Evolutionary conservation across 2,329 filamentous ascomycete genomes (phyloP).

Genomic region (Fusarium musae): DNA sequence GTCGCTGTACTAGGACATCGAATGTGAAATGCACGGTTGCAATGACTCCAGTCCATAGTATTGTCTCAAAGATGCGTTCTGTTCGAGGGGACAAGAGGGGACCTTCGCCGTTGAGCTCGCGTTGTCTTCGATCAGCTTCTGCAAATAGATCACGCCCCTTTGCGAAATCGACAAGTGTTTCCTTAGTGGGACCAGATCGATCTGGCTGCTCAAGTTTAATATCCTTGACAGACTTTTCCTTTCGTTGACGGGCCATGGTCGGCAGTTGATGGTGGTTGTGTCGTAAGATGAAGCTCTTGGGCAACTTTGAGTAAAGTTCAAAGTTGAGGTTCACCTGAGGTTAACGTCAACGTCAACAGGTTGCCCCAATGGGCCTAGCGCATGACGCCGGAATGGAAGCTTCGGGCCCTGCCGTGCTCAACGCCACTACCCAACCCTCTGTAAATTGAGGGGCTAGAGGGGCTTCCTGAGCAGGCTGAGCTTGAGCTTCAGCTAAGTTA

Average conservation of each 20-base stretch:
- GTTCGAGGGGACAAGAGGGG: constrained; percentile 56
- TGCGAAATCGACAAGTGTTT: constrained; percentile 80
- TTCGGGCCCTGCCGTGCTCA: constrained; percentile 19
- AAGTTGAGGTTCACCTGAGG: constrained; percentile 5
- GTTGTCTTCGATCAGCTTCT: constrained; percentile 55
- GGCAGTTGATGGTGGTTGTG: not conserved
- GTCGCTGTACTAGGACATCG: constrained; percentile 81
- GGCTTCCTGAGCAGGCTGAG: not conserved
- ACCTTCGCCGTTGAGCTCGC: constrained; percentile 49
- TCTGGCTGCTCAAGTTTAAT: constrained; percentile 77
- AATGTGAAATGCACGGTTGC: constrained; percentile 80
- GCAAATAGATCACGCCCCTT: constrained; percentile 70
- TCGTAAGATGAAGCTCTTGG: constrained; percentile 15
- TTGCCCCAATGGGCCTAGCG: constrained; percentile 22
- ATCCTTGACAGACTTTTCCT: constrained; percentile 58
- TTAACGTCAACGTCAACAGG: constrained; percentile 24
- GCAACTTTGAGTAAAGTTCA: not conserved
- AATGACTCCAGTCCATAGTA: constrained; percentile 71
- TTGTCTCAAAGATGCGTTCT: constrained; percentile 65
- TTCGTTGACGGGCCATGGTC: constrained; percentile 62
- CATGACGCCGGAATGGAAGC: not conserved
- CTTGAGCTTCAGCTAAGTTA: constrained; percentile 5
- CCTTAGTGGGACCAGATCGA: constrained; percentile 67
- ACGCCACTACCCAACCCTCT: constrained; percentile 5
- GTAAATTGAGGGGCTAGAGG: constrained; percentile 9